phyloP scores from a whole-genome alignment of 176 grass and related monocot species.

The Secale cereale region DNA sequence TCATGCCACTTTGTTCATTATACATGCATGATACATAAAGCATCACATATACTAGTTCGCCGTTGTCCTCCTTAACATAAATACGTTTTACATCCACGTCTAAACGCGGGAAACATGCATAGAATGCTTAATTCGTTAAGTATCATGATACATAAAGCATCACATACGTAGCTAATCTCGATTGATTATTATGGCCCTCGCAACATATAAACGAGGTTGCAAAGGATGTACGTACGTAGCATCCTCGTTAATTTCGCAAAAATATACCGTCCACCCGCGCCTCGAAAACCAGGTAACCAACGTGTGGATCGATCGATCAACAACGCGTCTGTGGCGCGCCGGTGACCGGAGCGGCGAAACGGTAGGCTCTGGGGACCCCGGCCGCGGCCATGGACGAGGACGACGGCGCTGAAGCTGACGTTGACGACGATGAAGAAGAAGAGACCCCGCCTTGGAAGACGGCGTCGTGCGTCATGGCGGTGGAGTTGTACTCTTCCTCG shows the following conservation, averaged over 20 bases:
- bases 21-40: not conserved
- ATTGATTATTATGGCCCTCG: not conserved
- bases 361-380: not conserved
- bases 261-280: not conserved
- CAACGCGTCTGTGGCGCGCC: not conserved
- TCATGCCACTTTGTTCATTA: not conserved
- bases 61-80: not conserved
- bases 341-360: not conserved
- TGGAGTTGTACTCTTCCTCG: slow-evolving; percentile 36
- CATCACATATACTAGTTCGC: not conserved
- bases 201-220: not conserved
- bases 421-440: not conserved
- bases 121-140: not conserved
- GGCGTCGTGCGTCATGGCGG: not conserved
- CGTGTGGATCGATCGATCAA: not conserved
- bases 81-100: not conserved
- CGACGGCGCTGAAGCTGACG: not conserved
- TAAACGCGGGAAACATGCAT: not conserved
- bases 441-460: not conserved
- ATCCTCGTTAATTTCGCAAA: not conserved
- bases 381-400: not conserved
- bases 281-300: not conserved
- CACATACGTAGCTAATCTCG: not conserved
- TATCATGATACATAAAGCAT: not conserved
- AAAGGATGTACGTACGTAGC: not conserved